A percentile compares a stretch with the other conserved stretches of the same genome.
These are phyloP conservation scores for Neurospora sp. DNA, from an alignment of 495 filamentous ascomycete species.

Conservation along the genomic window DNA sequence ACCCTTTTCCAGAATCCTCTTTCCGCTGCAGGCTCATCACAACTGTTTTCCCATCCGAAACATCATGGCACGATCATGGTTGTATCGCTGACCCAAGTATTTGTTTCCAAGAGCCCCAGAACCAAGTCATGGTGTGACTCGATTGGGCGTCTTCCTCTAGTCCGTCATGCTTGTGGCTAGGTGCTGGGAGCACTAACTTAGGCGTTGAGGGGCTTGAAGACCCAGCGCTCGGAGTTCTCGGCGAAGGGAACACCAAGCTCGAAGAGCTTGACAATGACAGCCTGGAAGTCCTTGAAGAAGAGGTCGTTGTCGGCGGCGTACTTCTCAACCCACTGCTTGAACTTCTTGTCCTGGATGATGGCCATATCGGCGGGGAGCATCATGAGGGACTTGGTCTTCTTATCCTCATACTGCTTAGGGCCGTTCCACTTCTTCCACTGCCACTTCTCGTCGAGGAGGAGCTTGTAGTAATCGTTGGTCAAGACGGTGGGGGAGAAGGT, in stretches of 20 bases:
- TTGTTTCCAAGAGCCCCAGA: neutral
- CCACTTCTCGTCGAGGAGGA: conserved; percentile 91
- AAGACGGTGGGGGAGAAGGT: conserved; percentile 90
- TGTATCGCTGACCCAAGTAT: neutral
- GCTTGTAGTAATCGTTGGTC: conserved; percentile 88
- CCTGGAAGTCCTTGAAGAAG: conserved; percentile 90
- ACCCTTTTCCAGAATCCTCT: neutral
- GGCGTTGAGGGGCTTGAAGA: conserved; percentile 55
- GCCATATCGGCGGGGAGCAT: conserved; percentile 94
- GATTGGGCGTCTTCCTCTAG: neutral
- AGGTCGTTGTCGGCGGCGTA: conserved; percentile 86
- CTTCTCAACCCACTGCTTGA: conserved; percentile 73
- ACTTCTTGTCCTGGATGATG: conserved; percentile 78
- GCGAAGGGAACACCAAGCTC: conserved; percentile 92
- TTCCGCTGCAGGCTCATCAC: neutral
- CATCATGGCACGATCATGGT: neutral
- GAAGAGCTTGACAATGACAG: conserved; percentile 67
- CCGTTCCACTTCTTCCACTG: conserved; percentile 87
- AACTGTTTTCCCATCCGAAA: neutral
- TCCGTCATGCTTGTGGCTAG: neutral
- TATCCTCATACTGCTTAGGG: conserved; percentile 76
- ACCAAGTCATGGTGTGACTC: neutral
- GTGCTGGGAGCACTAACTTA: conserved; percentile 1
- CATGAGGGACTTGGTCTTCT: conserved; percentile 78
- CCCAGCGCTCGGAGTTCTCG: conserved; percentile 50